Conservation (phyloP, 306 rosid species). For the Corylus americana region DNA sequence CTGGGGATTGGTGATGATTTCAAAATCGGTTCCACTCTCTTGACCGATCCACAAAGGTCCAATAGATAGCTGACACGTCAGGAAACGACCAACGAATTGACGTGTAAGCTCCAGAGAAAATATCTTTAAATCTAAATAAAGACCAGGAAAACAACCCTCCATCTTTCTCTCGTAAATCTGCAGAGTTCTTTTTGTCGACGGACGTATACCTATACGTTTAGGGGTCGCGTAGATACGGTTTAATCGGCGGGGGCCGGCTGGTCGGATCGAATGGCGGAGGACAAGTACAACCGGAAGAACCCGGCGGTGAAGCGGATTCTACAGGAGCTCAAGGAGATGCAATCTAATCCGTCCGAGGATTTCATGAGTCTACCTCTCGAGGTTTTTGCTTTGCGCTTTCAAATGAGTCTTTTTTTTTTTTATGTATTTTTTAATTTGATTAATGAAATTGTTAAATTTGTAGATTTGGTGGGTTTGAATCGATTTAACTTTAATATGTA, state of each 20-base stretch:
- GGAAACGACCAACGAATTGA: too few species aligned
- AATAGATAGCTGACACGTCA: too few species aligned
- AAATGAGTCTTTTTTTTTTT: neutral
- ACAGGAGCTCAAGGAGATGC: constrained; percentile 95
- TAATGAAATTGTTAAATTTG: neutral
- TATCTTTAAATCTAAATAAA: too few species aligned
- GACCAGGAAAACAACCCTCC: neutral
- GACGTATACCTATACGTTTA: neutral
- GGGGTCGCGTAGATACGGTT: neutral
- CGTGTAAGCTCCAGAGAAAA: too few species aligned
- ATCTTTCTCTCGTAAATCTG: neutral
- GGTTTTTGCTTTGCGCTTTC: constrained; percentile 33
- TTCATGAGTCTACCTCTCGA: constrained; percentile 96
- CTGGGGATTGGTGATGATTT: too few species aligned
- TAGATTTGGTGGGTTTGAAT: neutral
- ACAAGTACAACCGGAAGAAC: constrained; percentile 82
- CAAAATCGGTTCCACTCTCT: too few species aligned
- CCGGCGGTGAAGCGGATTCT: constrained; percentile 94
- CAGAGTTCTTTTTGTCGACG: neutral
- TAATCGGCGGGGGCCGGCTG: neutral
- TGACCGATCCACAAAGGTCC: too few species aligned
- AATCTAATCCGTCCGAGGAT: constrained; percentile 88
- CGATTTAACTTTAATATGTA: neutral
- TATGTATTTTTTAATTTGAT: neutral
- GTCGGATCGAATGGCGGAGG: constrained; percentile 52